Percentiles rank a stretch among this genome's conserved stretches.
phyloP scores from a whole-genome alignment of 768 basidiomycete genomes.

The Cubamyces sp. region DNA sequence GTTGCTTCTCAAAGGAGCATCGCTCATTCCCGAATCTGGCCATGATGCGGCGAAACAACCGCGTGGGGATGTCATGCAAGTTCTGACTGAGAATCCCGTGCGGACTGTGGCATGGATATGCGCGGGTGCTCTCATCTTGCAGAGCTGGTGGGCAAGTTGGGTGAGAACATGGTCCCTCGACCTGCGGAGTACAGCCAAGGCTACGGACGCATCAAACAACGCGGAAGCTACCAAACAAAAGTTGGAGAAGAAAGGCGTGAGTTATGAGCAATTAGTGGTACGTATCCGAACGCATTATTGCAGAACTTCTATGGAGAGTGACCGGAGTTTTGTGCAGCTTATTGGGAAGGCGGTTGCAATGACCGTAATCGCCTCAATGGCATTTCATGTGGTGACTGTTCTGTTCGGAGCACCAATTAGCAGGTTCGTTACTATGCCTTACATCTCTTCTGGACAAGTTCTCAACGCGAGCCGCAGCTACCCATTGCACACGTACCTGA shows the following conservation, averaged over 20 bases:
- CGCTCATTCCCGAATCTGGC: background rate
- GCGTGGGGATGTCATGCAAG: constrained; percentile 42
- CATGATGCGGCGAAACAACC: constrained; percentile 24
- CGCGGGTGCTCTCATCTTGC: constrained; percentile 38
- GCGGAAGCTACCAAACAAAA: constrained; percentile 22
- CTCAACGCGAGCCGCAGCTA: constrained; percentile 42
- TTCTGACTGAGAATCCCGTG: constrained; percentile 44
- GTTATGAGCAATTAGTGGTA: constrained; percentile 24
- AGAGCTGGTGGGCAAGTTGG: constrained; percentile 46
- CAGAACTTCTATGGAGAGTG: background rate
- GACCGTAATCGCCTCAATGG: constrained; percentile 53
- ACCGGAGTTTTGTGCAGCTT: constrained; percentile 41
- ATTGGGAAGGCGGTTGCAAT: constrained; percentile 53
- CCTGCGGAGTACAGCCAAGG: background rate
- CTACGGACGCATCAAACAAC: background rate
- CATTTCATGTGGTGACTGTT: constrained; percentile 54
- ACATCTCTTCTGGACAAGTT: background rate
- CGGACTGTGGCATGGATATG: constrained; percentile 44
- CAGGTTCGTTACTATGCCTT: constrained; percentile 45
- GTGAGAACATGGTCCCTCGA: constrained; percentile 32
- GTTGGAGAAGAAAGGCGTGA: constrained; percentile 21
- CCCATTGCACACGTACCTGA: constrained; percentile 61
- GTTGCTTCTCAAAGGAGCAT: constrained; percentile 32
- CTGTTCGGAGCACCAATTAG: constrained; percentile 77
- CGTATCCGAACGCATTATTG: background rate